Evolutionary conservation across 2,329 filamentous ascomycete genomes (phyloP), one percentile per base, ranked within the genome.

Genomic region (Monosporascus sp.): DNA sequence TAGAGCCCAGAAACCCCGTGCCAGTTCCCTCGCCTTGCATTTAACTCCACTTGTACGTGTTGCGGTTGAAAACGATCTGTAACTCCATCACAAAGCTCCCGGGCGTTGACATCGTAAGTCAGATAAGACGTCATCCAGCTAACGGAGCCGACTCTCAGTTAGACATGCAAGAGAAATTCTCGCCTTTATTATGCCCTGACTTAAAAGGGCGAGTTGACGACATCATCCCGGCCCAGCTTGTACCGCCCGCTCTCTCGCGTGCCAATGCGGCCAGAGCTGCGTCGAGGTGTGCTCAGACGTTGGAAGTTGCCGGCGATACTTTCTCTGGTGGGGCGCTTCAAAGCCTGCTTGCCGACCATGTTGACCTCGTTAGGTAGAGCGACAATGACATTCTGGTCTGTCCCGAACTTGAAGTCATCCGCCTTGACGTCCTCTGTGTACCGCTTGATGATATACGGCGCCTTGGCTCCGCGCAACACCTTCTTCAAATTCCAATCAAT

Each of bases 361-460:
- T 97, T 95, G 61, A 99, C 94, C 70, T 97, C 92, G 68, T 99
- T 96, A 2, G 94, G 92, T 58, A 99, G 76, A 1, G 94, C 94
- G 37, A 99, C 93, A 65, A 99, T 96, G 64, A 99, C 91, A 65
- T 97, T 97, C 82, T 96, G 96, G 72, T 99, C 94, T 5, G 87
- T 92, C 47, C 93, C 93, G 66, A 91, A 99, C 65, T 94, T 91
- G 84, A 99, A 99, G 70, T 99, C 96, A 70, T 99, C 94, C 4
- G 94, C 94, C 78, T 95, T 97, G 67, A 99, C 91, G 58, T 96
- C 88, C 65, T 99, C 94, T 1, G 85, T 81, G 68, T 99, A 99
- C 17, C 94, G 87, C 79, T 97, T 97, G 79, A 99, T 97, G 62
- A 86, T 89, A 75, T 99, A 99, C 0, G 93, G 88, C 55, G 94